phyloP scores from a whole-genome alignment of 441 rosid species.

The Geranium incanum region DNA sequence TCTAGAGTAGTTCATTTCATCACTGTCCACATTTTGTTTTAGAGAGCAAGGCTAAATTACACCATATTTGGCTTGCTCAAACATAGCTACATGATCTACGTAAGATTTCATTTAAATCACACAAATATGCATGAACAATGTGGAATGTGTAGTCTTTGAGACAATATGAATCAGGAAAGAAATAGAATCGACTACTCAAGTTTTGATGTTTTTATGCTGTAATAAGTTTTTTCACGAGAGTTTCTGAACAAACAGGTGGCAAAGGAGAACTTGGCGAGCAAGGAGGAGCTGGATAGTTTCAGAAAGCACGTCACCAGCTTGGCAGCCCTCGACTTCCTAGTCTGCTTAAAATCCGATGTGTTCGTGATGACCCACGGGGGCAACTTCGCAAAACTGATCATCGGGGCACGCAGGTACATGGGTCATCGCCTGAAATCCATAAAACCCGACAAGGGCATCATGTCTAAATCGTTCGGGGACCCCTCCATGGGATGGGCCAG shows the following conservation, averaged over 20 bases:
- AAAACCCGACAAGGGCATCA: constrained; percentile 94
- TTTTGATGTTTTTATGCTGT: too few species aligned
- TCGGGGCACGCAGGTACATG: constrained; percentile 91
- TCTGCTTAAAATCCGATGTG: constrained; percentile 92
- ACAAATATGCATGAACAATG: too few species aligned
- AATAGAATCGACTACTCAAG: too few species aligned
- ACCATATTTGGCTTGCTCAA: too few species aligned
- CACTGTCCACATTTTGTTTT: too few species aligned
- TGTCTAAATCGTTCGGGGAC: constrained; percentile 98
- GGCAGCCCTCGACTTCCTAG: constrained; percentile 94
- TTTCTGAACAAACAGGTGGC: constrained; percentile 48
- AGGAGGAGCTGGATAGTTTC: constrained; percentile 67
- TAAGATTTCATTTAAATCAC: too few species aligned
- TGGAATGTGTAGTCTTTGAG: too few species aligned
- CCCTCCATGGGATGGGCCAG: constrained; percentile 97
- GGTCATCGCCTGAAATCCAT: constrained; percentile 90
- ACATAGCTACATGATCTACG: too few species aligned
- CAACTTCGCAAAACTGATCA: constrained; percentile 92
- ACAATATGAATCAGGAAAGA: too few species aligned
- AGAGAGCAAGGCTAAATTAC: too few species aligned
- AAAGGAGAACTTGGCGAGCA: constrained; percentile 82
- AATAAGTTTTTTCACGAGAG: too few species aligned
- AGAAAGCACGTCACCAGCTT: constrained; percentile 95
- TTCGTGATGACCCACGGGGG: constrained; percentile 99
- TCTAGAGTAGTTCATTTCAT: too few species aligned